Base-by-base conservation (phyloP, 169 alveolate genomes). In the Plasmodium chabaudi region DNA sequence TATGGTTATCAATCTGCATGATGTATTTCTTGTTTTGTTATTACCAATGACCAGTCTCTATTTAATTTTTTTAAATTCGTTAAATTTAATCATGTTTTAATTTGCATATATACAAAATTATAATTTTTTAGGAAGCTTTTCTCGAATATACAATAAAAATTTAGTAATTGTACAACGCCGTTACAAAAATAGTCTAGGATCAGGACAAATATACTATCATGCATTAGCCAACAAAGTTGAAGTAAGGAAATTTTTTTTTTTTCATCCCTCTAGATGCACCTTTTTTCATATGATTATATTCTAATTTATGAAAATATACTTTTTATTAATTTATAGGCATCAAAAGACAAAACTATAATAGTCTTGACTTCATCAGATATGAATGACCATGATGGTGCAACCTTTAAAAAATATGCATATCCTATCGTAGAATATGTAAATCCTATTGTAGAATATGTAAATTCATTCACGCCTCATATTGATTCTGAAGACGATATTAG, bases 401-500 rank as follows among this genome's bases (percentile, higher is more conserved):
- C 10, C 19, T 56, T n/a, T n/a, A n/a, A n/a, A n/a, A n/a, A n/a
- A n/a, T n/a, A n/a, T n/a, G n/a, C n/a, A n/a, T n/a, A n/a, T n/a
- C n/a, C n/a, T n/a, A n/a, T n/a, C n/a, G 1, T 27, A 64, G 51
- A 19, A 39, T 79, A 65, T 59, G 17, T 12, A 19, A 79, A 79
- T 25, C 89, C 82, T 13, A 51, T 79, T 2, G 21, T 79, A 34
- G 27, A 34, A 27, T 65, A 63, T 13, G 82, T 34, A n/a, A 79
- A 60, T 46, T 49, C 77, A 25, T 63, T 79, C 67, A 51, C 70
- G 17, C 77, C 67, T 19, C 56, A 79, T 39, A 65, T 79, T 10
- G 82, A 79, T 65, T 79, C 82, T 67, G 71, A 79, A 46, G 82
- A 79, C 53, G 23, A 65, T 25, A 79, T 79, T 65, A 79, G 39